Conservation (phyloP, 805 yeast genomes). For the Kazachstania viticola region DNA sequence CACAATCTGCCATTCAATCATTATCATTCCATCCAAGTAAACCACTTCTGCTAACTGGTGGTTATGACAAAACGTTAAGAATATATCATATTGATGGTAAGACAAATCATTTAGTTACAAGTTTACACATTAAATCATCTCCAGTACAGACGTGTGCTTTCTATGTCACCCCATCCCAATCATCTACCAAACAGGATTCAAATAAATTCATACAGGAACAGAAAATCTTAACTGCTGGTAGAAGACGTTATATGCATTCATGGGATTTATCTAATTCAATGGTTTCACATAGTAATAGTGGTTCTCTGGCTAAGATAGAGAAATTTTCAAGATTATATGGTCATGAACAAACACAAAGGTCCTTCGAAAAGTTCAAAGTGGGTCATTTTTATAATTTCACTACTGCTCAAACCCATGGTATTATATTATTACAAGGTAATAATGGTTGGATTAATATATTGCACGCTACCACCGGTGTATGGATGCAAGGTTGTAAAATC, state of each 20-base stretch:
- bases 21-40: constrained; percentile 67
- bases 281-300: constrained; percentile 5
- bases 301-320: constrained; percentile 39
- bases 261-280: constrained; percentile 71
- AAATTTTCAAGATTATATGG: constrained; percentile 87
- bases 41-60: constrained; percentile 80
- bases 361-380: constrained; percentile 76
- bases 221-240: constrained; percentile 71
- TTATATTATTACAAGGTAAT: constrained; percentile 66
- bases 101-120: constrained; percentile 65
- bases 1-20: constrained; percentile 77
- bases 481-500: constrained; percentile 75
- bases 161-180: constrained; percentile 16
- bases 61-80: constrained; percentile 81
- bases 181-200: constrained; percentile 1
- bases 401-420: constrained; percentile 39
- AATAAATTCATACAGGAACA: constrained; percentile 23
- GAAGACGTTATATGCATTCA: constrained; percentile 82
- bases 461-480: constrained; percentile 70
- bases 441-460: constrained; percentile 86
- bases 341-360: constrained; percentile 71
- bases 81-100: constrained; percentile 88
- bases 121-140: constrained; percentile 64
- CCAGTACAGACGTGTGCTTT: constrained; percentile 64
- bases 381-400: constrained; percentile 32